phyloP scores from a whole-genome alignment of 179 eudicot species.

The Actinidia polygama region DNA sequence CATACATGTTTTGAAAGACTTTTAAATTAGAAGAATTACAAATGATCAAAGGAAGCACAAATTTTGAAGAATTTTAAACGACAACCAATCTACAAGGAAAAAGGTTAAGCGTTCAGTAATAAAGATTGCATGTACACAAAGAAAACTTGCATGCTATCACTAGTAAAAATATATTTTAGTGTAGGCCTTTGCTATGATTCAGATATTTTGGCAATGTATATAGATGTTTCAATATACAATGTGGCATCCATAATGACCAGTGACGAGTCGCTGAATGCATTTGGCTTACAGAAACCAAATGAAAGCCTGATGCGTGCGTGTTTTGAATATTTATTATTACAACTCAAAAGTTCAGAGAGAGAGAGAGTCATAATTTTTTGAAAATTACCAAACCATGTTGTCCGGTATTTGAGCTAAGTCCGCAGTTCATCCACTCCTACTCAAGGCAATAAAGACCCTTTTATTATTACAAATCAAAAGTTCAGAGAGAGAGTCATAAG shows the following conservation, averaged over 20 bases:
- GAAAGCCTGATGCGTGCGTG: neutral
- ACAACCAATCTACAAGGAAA: neutral
- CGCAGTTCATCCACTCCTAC: constrained; percentile 48
- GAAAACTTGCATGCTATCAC: too few species aligned
- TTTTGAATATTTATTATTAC: neutral
- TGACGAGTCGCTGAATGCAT: neutral
- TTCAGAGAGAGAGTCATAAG: neutral
- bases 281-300: neutral
- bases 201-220: neutral
- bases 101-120: neutral
- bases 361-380: neutral
- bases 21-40: neutral
- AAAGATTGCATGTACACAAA: neutral
- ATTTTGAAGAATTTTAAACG: neutral
- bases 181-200: neutral
- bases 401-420: constrained; percentile 25
- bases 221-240: neutral
- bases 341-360: neutral
- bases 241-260: neutral
- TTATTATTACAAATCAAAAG: neutral
- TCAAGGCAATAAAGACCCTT: neutral
- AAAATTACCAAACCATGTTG: constrained; percentile 33
- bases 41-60: neutral
- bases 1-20: neutral
- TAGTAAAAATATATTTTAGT: too few species aligned